Base-by-base conservation (phyloP, 257 asterid genomes). In the Anisodus tanguticus region DNA sequence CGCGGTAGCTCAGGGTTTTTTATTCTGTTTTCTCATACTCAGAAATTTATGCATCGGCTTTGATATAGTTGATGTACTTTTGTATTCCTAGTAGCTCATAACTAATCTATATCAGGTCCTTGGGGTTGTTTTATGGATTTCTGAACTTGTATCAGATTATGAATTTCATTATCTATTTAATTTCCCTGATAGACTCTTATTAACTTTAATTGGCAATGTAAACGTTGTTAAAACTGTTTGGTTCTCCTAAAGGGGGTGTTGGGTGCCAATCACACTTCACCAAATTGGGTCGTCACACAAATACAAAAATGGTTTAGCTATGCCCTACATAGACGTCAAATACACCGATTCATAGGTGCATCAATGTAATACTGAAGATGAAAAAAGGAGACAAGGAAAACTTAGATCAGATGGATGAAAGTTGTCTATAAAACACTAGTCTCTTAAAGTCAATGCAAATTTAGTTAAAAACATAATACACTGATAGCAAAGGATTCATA, bases 401-500 rank as follows among this genome's bases (percentile, higher is more conserved):
- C 57, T 41, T 16, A 43, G 43, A 70, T 70, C 54, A 70, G 2
- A 41, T 70, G 55, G 79, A 70, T 41, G 55, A 43, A 17, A 39
- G 79, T 9, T 9, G 35, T 70, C 79, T 70, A 15, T 16, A 41
- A 16, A 17, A 43, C 55, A 16, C 7, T 41, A 41, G 13, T 2
- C 55, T 41, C 79, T 70, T 43, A 16, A 70, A 70, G 15, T 41
- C 13, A 69, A 39, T 41, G 54, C 22, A 17, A 41, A 69, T 39
- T 69, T 69, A 69, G 13, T 8, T 39, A 39, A 69, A 39, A 69
- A 16, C 54, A 69, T 15, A 69, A 41, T 41, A 16, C 31, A 69
- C 7, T 17, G 35, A 69, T 41, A 70, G 54, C 45, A 70, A 70
- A 70, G 78, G 19, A 68, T 68, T 37, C 51, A 68, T 68, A 68